A percentile compares a stretch with the other conserved stretches of the same genome.
phyloP scores from a whole-genome alignment of 2,329 filamentous ascomycete species.

The Colletotrichum sansevieriae region DNA sequence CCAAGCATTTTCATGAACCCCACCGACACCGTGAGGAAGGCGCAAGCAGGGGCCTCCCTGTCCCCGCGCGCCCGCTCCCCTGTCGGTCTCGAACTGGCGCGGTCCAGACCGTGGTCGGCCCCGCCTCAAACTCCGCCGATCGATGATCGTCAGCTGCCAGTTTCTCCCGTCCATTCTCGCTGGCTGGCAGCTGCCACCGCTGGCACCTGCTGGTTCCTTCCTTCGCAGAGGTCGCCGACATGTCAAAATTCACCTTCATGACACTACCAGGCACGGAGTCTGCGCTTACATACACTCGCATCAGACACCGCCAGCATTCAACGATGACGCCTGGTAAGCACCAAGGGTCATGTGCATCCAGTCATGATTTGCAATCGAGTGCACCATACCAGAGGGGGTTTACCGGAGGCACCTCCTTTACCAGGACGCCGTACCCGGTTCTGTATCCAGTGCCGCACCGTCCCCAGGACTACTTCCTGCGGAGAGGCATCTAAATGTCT shows the following conservation, averaged over 20 bases:
- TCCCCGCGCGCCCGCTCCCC: background rate
- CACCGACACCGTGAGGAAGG: background rate
- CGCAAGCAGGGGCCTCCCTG: background rate
- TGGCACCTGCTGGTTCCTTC: too few relatives aligned
- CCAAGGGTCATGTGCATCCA: background rate
- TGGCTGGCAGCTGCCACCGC: background rate
- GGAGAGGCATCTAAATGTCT: background rate
- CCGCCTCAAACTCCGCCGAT: conserved; percentile 27
- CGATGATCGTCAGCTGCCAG: conserved; percentile 35
- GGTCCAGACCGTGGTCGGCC: conserved; percentile 35
- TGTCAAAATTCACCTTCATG: background rate
- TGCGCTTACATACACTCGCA: background rate
- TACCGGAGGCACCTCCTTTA: background rate
- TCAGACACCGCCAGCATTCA: background rate
- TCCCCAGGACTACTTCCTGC: background rate
- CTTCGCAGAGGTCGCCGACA: background rate
- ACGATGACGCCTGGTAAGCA: background rate
- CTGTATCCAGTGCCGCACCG: conserved; percentile 8
- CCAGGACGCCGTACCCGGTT: conserved; percentile 1
- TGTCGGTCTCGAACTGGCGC: conserved; percentile 31
- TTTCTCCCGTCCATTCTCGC: conserved; percentile 10
- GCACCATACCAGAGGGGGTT: too few relatives aligned
- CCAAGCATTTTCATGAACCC: conserved; percentile 1
- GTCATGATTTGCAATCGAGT: too few relatives aligned
- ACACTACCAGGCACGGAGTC: background rate